Evolutionary conservation across 2,329 filamentous ascomycete species (phyloP).

Genomic region (Diaporthe vaccinii): DNA sequence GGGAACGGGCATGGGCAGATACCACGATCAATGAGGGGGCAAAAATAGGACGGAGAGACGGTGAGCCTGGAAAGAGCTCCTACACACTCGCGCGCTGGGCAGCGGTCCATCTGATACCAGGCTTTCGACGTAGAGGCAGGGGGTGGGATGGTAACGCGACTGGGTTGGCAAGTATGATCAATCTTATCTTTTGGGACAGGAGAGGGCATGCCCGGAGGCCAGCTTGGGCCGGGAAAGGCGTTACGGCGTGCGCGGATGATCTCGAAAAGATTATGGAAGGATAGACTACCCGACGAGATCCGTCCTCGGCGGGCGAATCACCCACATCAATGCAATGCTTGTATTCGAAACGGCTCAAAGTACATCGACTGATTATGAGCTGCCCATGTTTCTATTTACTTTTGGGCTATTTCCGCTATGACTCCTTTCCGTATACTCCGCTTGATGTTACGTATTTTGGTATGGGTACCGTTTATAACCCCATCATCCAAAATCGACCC

Average conservation of each 20-base stretch:
- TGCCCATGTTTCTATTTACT: not conserved
- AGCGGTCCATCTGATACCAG: not conserved
- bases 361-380: not conserved
- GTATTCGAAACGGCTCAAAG: not conserved
- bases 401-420: not conserved
- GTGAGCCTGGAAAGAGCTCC: not conserved
- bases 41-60: not conserved
- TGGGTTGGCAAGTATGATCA: not conserved
- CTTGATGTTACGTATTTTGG: not conserved
- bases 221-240: slow-evolving; percentile 16
- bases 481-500: not conserved
- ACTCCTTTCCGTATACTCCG: not conserved
- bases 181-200: slow-evolving; percentile 5
- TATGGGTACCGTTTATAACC: slow-evolving; percentile 16
- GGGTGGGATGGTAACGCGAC: not conserved
- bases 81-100: not conserved
- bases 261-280: not conserved
- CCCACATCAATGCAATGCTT: slow-evolving; percentile 15
- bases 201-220: not conserved
- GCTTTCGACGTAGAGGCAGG: not conserved
- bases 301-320: not conserved
- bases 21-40: not conserved
- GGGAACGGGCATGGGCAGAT: not conserved
- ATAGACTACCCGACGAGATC: slow-evolving; percentile 3
- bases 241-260: slow-evolving; percentile 9